Evolutionary conservation across 164 flowering plant species (phyloP).

Genomic region (Taxillus chinensis): DNA sequence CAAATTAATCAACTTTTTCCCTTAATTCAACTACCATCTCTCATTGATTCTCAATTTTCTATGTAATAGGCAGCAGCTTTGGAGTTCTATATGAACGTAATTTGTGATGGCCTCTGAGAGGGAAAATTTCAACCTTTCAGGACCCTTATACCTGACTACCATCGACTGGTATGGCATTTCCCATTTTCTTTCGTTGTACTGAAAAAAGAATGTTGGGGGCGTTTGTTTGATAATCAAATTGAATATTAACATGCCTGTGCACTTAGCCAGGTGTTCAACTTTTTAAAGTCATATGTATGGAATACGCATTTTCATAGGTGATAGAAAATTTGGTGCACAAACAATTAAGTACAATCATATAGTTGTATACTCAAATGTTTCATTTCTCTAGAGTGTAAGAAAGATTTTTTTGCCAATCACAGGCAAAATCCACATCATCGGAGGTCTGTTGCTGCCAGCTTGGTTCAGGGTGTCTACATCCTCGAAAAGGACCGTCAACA

Average conservation of each 20-base stretch:
- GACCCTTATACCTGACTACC: conserved; percentile 55
- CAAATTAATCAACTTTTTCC: neutral
- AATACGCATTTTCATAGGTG: too few species aligned
- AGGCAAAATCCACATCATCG: conserved; percentile 61
- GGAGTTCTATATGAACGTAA: neutral
- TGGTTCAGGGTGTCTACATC: conserved; percentile 77
- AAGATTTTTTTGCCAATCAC: neutral
- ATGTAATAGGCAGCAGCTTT: conserved; percentile 2
- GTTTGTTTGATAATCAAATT: too few species aligned
- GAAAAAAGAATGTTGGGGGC: too few species aligned
- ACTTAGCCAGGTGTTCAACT: too few species aligned
- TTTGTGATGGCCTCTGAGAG: conserved; percentile 42
- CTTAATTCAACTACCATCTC: neutral
- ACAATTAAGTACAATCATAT: neutral
- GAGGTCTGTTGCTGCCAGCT: conserved; percentile 69
- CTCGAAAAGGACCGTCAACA: conserved; percentile 73
- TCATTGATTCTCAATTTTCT: neutral
- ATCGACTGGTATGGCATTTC: conserved; percentile 58
- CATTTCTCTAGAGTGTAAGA: neutral
- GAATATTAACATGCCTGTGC: too few species aligned
- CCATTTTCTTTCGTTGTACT: neutral
- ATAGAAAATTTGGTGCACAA: neutral
- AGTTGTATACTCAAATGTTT: neutral
- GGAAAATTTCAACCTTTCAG: conserved; percentile 54
- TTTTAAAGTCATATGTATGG: too few species aligned